Base-by-base conservation (phyloP, 805 yeast species). In the Candida nonsorbophila region DNA sequence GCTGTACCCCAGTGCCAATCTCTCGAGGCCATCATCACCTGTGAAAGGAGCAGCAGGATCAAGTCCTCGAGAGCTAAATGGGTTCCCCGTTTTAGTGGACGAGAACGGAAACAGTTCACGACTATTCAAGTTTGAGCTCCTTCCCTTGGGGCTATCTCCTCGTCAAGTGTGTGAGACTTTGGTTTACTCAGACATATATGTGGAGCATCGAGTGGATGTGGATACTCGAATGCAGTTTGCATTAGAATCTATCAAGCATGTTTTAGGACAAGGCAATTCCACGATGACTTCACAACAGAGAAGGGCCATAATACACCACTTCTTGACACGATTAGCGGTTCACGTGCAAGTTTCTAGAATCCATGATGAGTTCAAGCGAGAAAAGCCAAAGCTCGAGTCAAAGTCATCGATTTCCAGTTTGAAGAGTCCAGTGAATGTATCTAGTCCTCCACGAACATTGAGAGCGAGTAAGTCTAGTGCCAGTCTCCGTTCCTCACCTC, bases 331-430 rank as follows among this genome's bases (percentile, higher is more conserved):
- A 25, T 42, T 80, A 27, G 83, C 84, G 10, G 68, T 74, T 30
- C 66, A 72, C 32, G 74, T 79, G 10, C 88, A 81, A 51, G 72
- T 78, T n/a, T 74, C 72, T 7, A 54, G 88, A 27, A 70, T 81
- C 7, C 79, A 69, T 49, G 71, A 69, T 15, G 56, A 49, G 32
- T n/a, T n/a, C n/a, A n/a, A n/a, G n/a, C n/a, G n/a, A n/a, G n/a
- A n/a, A n/a, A n/a, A n/a, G n/a, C n/a, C n/a, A n/a, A n/a, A n/a
- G n/a, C n/a, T n/a, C n/a, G n/a, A n/a, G n/a, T n/a, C n/a, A n/a
- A n/a, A n/a, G n/a, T n/a, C n/a, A n/a, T n/a, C 21, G n/a, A n/a
- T n/a, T n/a, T n/a, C n/a, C n/a, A n/a, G n/a, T n/a, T n/a, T n/a
- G n/a, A n/a, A n/a, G n/a, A n/a, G n/a, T n/a, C n/a, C n/a, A n/a